Evolutionary conservation across 2,329 filamentous ascomycete genomes (phyloP), one percentile per base, ranked within the genome.

Genomic region (Monilinia aucupariae): DNA sequence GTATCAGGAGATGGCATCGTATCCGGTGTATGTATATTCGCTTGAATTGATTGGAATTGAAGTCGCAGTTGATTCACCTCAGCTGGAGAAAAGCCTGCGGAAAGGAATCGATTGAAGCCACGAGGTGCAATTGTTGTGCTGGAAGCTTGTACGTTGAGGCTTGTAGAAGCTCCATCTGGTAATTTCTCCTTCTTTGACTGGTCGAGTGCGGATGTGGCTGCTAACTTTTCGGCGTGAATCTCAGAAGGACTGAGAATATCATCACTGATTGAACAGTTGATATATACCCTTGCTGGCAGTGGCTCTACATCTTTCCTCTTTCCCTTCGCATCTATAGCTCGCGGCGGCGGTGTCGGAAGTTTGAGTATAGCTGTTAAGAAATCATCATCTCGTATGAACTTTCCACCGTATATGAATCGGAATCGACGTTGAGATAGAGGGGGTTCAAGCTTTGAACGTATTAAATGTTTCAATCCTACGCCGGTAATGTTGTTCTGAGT

Each of bases 181-280:
- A 43, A 62, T 63, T 20, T 55, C 30, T 45, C 60, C 49, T 65
- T 68, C 59, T 59, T 68, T 12, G 65, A 55, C 34, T 68, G 68
- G 2, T 66, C 64, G 17, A 64, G 30, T 34, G 66, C 66, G 22
- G 50, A 66, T 27, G 66, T 58, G 32, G 72, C 71, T 51, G 70
- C 71, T 20, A 80, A 75, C 13, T 76, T 76, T 78, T 96, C 92
- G 17, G 80, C 81, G 1, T 81, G 81, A 27, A 97, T 82, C 64
- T 96, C 91, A 0, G 79, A 73, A 15, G 82, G 73, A 0, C 88
- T 83, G 15, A 97, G 82, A 32, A 83, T 79, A 74, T 90, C 86
- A 74, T 90, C 86, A 61, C 92, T 92, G 64, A 97, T 90, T 67
- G 91, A 93, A 81, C 93, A 97, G 78, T 96, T 96, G 65, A 97